Evolutionary conservation across 371 early-diverging fungal species (phyloP), one percentile per base, ranked within the genome.

Genomic region (Saksenaea vasiformis): DNA sequence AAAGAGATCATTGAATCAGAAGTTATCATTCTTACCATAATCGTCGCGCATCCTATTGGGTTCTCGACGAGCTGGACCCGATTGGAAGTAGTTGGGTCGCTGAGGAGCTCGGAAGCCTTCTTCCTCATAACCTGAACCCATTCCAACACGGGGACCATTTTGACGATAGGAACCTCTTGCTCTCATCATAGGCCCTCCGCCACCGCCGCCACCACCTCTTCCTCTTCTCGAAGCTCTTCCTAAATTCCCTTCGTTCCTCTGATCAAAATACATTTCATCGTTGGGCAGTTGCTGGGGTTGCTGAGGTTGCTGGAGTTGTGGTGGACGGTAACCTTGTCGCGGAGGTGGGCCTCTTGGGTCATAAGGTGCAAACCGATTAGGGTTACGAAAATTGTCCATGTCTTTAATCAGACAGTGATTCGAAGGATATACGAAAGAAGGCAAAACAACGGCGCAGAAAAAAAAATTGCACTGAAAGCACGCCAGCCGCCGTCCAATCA

Each of bases 171-270:
- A 2, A 36, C 64, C 64, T 57, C 36, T 63, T 19, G 64, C 13
- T 57, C 64, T 63, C 66, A 66, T 71, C 67, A 74, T 68, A 26
- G 74, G 56, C 4, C 66, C 69, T 51, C 66, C 64, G n/a, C 64
- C 68, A 22, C 74, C 63, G 1, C 70, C 60, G 22, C 58, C 36
- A 1, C 58, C 59, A 17, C 66, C 60, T 28, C 56, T 39, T 51
- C 65, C 44, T 22, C 35, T 62, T 36, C 37, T 56, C 44, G 53
- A 14, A 15, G 43, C 10, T 57, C 35, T 61, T 54, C 47, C 53
- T 54, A 56, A 56, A 38, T 51, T 54, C 27, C 55, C 59, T 39
- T 60, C 60, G 13, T 55, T 62, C 38, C 31, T 35, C 22, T 36
- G 57, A 34, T 60, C 59, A 61, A 51, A 26, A 41, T 39, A 59